Evolutionary conservation across 352 stramenopile species (phyloP).

Genomic region (Phytophthora nicotianae): DNA sequence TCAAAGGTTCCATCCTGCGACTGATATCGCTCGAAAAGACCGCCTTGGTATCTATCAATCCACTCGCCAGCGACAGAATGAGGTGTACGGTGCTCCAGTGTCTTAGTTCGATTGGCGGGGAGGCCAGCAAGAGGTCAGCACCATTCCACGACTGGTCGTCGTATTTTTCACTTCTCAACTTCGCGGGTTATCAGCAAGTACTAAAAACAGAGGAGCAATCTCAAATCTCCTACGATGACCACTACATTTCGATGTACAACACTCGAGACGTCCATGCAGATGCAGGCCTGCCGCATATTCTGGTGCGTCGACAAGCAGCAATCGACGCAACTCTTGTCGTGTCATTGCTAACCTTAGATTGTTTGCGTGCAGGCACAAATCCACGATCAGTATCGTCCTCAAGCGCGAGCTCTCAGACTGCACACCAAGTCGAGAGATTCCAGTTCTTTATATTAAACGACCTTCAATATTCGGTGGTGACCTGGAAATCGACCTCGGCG

Average conservation of each 20-base stretch:
- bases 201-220: neutral
- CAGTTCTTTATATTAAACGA: conserved; percentile 28
- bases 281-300: conserved; percentile 37
- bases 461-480: conserved; percentile 24
- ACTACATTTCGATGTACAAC: conserved; percentile 31
- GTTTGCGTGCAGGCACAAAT: conserved; percentile 27
- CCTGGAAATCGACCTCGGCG: conserved; percentile 36
- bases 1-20: neutral
- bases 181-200: conserved; percentile 13
- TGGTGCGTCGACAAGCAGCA: conserved; percentile 20
- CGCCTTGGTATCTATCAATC: conserved; percentile 11
- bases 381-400: conserved; percentile 34
- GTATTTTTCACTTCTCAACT: conserved; percentile 27
- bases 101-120: conserved; percentile 15
- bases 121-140: conserved; percentile 23
- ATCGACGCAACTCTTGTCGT: neutral
- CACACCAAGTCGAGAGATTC: conserved; percentile 30
- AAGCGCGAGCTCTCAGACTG: conserved; percentile 33
- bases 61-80: conserved; percentile 22
- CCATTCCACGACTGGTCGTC: conserved; percentile 21
- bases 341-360: conserved; percentile 1
- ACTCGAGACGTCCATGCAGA: conserved; percentile 38
- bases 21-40: conserved; percentile 10
- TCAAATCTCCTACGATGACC: conserved; percentile 16
- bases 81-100: neutral